Conservation (phyloP, 805 yeast species). For the Jamesozyma piceae region DNA sequence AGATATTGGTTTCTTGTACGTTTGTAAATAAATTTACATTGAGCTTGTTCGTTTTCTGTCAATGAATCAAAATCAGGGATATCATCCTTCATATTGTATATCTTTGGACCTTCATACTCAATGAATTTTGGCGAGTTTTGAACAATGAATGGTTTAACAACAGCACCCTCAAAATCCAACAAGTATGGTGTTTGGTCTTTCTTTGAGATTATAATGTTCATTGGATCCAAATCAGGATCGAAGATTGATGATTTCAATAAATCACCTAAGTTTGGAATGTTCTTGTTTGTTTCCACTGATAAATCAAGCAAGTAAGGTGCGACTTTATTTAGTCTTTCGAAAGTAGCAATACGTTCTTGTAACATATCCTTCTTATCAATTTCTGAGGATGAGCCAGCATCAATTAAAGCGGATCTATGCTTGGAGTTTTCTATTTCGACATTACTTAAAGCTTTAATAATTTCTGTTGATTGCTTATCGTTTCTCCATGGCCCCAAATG, state of each 20-base stretch:
- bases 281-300: conserved; percentile 35
- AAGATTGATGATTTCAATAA: conserved; percentile 64
- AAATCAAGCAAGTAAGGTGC: conserved; percentile 48
- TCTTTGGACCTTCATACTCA: conserved; percentile 79
- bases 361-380: conserved; percentile 33
- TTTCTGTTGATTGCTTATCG: conserved; percentile 39
- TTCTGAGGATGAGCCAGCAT: conserved; percentile 8
- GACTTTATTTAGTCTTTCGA: conserved; percentile 47
- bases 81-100: conserved; percentile 67
- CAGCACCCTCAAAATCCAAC: conserved; percentile 74
- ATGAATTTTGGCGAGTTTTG: conserved; percentile 76
- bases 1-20: conserved; percentile 85
- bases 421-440: conserved; percentile 57
- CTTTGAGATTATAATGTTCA: conserved; percentile 60
- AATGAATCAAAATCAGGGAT: conserved; percentile 59
- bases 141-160: conserved; percentile 73
- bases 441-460: conserved; percentile 54
- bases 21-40: conserved; percentile 76
- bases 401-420: conserved; percentile 36
- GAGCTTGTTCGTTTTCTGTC: conserved; percentile 64
- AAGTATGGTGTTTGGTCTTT: conserved; percentile 38
- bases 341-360: conserved; percentile 48
- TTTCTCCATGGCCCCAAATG: conserved; percentile 68
- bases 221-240: conserved; percentile 83
- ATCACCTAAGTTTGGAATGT: conserved; percentile 53